A percentile compares a stretch with the other conserved stretches of the same genome.
phyloP scores from a whole-genome alignment of 257 asterid species.

The Solanum piurae region DNA sequence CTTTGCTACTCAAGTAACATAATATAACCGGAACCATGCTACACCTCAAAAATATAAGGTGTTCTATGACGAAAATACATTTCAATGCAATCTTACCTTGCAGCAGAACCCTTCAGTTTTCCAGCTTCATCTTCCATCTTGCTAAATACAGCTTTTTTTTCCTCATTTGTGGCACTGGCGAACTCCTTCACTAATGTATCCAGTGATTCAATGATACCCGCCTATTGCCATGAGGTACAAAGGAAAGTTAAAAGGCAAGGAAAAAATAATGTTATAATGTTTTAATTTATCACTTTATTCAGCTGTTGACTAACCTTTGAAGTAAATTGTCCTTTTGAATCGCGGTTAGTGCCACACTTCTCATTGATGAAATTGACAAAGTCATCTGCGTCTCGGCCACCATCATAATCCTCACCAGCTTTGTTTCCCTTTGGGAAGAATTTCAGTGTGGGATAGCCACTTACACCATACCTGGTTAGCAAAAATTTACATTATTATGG shows the following conservation, averaged over 20 bases:
- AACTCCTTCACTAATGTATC: conserved; percentile 69
- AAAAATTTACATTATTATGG: not conserved
- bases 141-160: conserved; percentile 39
- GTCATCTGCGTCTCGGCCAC: conserved; percentile 51
- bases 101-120: conserved; percentile 56
- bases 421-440: conserved; percentile 94
- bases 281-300: not conserved
- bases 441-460: conserved; percentile 59
- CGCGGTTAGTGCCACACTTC: conserved; percentile 83
- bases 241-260: not conserved
- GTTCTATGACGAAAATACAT: not conserved
- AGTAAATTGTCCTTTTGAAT: conserved; percentile 66
- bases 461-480: conserved; percentile 36
- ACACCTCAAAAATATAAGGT: not conserved
- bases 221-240: conserved; percentile 31
- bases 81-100: conserved; percentile 37
- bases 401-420: conserved; percentile 92
- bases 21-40: not conserved
- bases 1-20: not conserved
- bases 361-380: conserved; percentile 79
- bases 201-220: conserved; percentile 63
- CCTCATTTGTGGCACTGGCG: conserved; percentile 42
- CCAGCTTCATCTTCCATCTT: conserved; percentile 68
- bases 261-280: not conserved
- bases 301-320: conserved; percentile 42